Percentiles rank a stretch among this genome's conserved stretches.
Conservation (phyloP, 192 early-diverging fungal species). For the Linnemannia zychae region DNA sequence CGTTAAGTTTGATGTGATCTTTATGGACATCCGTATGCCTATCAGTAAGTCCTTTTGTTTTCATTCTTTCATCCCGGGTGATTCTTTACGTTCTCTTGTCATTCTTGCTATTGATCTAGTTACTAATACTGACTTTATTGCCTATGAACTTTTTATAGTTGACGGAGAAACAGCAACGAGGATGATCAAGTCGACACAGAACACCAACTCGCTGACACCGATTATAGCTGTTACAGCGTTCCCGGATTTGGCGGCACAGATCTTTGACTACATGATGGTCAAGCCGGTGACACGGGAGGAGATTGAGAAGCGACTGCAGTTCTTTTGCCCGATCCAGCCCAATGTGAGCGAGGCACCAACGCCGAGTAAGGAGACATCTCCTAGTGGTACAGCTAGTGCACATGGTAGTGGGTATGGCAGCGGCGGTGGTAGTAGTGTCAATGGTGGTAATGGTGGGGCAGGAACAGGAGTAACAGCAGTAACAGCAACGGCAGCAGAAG, state of each 20-base stretch:
- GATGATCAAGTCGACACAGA: conserved; percentile 95
- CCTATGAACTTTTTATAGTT: conserved; percentile 62
- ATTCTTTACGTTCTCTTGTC: background rate
- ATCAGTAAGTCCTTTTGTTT: conserved; percentile 73
- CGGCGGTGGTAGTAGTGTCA: background rate
- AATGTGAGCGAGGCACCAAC: conserved; percentile 37
- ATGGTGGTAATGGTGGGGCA: background rate
- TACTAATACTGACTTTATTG: no score
- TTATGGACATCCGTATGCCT: conserved; percentile 96
- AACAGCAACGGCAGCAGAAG: background rate
- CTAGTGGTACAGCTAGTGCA: background rate
- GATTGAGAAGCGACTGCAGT: conserved; percentile 61
- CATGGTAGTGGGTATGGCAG: background rate
- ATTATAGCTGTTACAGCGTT: conserved; percentile 86
- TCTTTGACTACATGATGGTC: conserved; percentile 79
- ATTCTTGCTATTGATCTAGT: background rate
- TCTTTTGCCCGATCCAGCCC: conserved; percentile 59
- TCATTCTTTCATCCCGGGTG: no score
- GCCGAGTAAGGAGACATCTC: conserved; percentile 27
- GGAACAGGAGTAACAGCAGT: background rate
- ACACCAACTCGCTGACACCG: conserved; percentile 87
- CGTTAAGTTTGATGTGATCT: conserved; percentile 92
- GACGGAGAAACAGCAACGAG: conserved; percentile 92
- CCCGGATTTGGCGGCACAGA: conserved; percentile 55
- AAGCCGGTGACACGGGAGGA: conserved; percentile 83